Conservation (phyloP, 495 filamentous ascomycete species). For the Physcia stellaris region DNA sequence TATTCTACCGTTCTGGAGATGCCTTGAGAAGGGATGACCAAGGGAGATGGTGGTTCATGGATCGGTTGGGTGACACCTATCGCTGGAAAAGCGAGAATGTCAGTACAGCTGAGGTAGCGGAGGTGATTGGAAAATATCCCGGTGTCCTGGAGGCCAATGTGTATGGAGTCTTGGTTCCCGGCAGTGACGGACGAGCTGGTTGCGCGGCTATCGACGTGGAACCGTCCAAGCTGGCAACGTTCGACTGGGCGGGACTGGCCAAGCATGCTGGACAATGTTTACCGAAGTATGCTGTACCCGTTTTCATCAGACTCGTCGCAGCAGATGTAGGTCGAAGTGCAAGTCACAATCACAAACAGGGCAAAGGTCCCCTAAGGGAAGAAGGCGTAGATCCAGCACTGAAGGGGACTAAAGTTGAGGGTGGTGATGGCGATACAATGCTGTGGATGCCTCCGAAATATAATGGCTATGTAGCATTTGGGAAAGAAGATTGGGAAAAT, state of each 20-base stretch:
- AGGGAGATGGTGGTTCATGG: slow-evolving; percentile 68
- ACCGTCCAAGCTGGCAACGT: slow-evolving; percentile 23
- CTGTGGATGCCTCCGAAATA: too few species aligned
- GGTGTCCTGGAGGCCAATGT: slow-evolving; percentile 64
- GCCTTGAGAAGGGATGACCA: slow-evolving; percentile 49
- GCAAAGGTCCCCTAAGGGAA: slow-evolving; percentile 57
- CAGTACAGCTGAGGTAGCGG: slow-evolving; percentile 61
- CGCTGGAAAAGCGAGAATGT: slow-evolving; percentile 81
- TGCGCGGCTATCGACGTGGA: slow-evolving; percentile 44
- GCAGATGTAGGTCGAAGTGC: slow-evolving; percentile 30
- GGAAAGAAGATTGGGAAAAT: too few species aligned
- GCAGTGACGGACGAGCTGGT: slow-evolving; percentile 59
- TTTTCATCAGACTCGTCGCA: slow-evolving; percentile 54
- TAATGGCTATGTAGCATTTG: too few species aligned
- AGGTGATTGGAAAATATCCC: slow-evolving; percentile 50
- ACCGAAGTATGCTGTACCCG: slow-evolving; percentile 62
- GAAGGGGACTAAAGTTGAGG: too few species aligned
- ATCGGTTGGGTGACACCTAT: slow-evolving; percentile 68
- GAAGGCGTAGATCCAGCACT: slow-evolving; percentile 60
- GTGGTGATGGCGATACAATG: too few species aligned
- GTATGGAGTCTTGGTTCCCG: slow-evolving; percentile 59
- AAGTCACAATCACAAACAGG: slow-evolving; percentile 78
- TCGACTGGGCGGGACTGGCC: slow-evolving; percentile 41
- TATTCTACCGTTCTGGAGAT: slow-evolving; percentile 66
- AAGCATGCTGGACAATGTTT: slow-evolving; percentile 40